Evolutionary conservation across 345 rosid species (phyloP).

Genomic region (Trapa bicornis): DNA sequence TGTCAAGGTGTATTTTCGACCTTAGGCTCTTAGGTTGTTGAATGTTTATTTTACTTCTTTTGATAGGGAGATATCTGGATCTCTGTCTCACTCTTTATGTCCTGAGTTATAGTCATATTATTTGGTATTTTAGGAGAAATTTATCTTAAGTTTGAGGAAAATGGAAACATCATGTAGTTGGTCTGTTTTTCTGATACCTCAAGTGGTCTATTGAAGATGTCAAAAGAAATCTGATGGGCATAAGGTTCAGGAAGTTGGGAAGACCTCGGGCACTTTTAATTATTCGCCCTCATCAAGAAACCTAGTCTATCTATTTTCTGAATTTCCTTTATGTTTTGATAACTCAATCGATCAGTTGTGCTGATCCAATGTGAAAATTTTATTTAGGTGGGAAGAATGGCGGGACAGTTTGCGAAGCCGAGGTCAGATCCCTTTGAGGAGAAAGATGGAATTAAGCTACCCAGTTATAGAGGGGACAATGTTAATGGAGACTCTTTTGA

Average conservation of each 20-base stretch:
- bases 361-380: not conserved
- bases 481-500: slow-evolving; percentile 31
- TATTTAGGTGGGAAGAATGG: slow-evolving; percentile 34
- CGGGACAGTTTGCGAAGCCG: slow-evolving; percentile 35
- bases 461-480: slow-evolving; percentile 33
- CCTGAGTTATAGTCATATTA: not conserved
- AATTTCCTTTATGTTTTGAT: not conserved
- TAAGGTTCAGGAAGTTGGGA: not conserved
- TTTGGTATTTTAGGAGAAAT: not conserved
- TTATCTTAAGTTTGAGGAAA: not conserved
- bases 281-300: not conserved
- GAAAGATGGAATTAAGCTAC: slow-evolving; percentile 27
- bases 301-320: not conserved
- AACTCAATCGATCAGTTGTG: not conserved
- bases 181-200: not conserved
- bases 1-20: slow-evolving; percentile 17
- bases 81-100: not conserved
- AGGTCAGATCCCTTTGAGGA: slow-evolving; percentile 31
- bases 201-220: not conserved
- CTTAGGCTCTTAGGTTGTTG: not conserved
- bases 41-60: not conserved
- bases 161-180: not conserved
- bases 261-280: not conserved
- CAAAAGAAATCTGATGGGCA: not conserved
- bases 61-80: not conserved